Percentiles rank a stretch among this genome's conserved stretches.
Conservation (phyloP, 169 alveolate species). For the Babesia microti region DNA sequence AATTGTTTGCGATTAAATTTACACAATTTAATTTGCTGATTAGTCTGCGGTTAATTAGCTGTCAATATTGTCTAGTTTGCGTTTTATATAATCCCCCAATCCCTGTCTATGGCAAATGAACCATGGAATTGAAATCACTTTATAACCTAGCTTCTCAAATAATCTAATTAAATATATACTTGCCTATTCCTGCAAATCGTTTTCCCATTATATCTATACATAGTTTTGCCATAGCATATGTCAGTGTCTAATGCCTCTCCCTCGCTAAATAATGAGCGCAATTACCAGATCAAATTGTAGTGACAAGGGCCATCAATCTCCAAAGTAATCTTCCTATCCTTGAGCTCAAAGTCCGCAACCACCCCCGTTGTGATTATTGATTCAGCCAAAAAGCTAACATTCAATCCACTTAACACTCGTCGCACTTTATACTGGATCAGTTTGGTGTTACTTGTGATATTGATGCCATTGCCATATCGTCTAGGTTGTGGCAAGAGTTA, state of each 20-base stretch:
- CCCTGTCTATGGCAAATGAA: slow-evolving; percentile 17
- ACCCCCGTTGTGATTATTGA: slow-evolving; percentile 12
- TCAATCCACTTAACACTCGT: slow-evolving; percentile 6
- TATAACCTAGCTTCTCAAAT: slow-evolving; percentile 18
- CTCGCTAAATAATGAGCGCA: background rate
- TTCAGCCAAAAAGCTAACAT: slow-evolving; percentile 20
- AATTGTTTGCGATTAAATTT: too few relatives aligned
- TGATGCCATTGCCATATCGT: slow-evolving; percentile 9
- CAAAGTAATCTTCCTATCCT: slow-evolving; percentile 6
- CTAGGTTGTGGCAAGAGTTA: slow-evolving; percentile 9
- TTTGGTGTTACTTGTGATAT: background rate
- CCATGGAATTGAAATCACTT: slow-evolving; percentile 26
- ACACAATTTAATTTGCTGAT: too few relatives aligned
- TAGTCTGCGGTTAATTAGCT: too few relatives aligned
- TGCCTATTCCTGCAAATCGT: slow-evolving; percentile 14
- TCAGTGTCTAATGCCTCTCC: background rate
- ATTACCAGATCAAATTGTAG: slow-evolving; percentile 25
- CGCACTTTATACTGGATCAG: slow-evolving; percentile 34
- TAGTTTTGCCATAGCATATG: background rate
- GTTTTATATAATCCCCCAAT: too few relatives aligned
- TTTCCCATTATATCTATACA: slow-evolving; percentile 9
- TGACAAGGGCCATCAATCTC: slow-evolving; percentile 48
- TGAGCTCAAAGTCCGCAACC: slow-evolving; percentile 23
- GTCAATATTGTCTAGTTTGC: too few relatives aligned
- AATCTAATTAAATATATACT: slow-evolving; percentile 1